phyloP scores from a whole-genome alignment of 1,139 yeast species.

The Saccharomyces hybrid region DNA sequence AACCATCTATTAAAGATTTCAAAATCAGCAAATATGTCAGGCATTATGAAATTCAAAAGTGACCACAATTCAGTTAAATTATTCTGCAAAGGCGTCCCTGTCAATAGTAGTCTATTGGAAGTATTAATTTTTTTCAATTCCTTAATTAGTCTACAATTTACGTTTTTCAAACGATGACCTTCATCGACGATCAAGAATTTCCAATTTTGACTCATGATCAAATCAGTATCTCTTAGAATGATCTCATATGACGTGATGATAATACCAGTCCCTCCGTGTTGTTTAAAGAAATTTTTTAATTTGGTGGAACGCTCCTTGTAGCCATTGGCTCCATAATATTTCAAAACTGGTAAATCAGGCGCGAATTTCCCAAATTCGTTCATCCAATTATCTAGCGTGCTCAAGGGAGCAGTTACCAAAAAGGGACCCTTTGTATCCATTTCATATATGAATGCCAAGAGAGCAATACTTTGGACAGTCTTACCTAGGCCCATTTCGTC shows the following conservation, averaged over 20 bases:
- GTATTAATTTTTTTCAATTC: constrained; percentile 60
- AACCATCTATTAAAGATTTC: constrained; percentile 91
- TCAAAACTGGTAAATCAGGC: constrained; percentile 55
- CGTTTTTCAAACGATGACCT: constrained; percentile 84
- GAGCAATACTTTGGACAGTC: constrained; percentile 77
- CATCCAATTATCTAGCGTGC: constrained; percentile 81
- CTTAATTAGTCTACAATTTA: constrained; percentile 64
- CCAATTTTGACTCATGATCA: constrained; percentile 46
- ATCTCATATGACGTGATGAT: constrained; percentile 80
- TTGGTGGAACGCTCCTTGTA: constrained; percentile 40
- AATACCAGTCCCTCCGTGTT: constrained; percentile 36
- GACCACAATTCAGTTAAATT: constrained; percentile 88
- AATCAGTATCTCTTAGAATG: constrained; percentile 58
- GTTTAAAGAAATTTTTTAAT: constrained; percentile 33
- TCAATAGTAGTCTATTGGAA: constrained; percentile 66
- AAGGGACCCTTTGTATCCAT: constrained; percentile 80
- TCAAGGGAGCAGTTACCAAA: constrained; percentile 77
- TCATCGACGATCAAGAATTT: constrained; percentile 88
- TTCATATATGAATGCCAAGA: constrained; percentile 68
- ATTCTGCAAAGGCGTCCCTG: constrained; percentile 93
- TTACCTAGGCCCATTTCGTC: constrained; percentile 98
- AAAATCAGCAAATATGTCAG: constrained; percentile 86
- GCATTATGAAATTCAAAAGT: constrained; percentile 74
- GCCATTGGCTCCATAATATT: constrained; percentile 60
- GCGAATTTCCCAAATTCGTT: constrained; percentile 66